These are phyloP conservation scores for Pichia rugopelliculosa DNA, from an alignment of 805 yeast species.

Conservation along the genomic window DNA sequence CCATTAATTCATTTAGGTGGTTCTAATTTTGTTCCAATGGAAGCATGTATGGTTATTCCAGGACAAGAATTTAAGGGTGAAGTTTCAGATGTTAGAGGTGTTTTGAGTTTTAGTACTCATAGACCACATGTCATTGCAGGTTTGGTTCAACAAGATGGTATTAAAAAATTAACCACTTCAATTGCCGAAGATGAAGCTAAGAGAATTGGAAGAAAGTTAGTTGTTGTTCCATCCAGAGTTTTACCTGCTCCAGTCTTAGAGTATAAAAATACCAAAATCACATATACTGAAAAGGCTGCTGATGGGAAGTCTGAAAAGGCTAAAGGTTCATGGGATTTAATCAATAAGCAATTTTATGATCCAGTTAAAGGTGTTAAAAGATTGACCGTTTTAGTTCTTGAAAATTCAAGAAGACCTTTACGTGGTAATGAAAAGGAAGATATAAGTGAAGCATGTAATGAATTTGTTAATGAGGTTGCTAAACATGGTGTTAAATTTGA, in stretches of 20 bases:
- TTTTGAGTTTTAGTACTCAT: conserved; percentile 24
- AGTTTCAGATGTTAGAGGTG: conserved; percentile 23
- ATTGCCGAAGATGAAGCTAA: conserved; percentile 9
- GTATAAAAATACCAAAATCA: conserved; percentile 14
- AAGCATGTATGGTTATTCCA: conserved; percentile 20
- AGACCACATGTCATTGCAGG: conserved; percentile 25
- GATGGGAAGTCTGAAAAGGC: conserved; percentile 19
- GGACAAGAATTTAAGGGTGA: conserved; percentile 28
- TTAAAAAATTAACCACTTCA: conserved; percentile 13
- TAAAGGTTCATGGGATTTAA: conserved; percentile 21
- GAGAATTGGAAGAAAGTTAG: conserved; percentile 18
- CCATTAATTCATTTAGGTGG: conserved; percentile 25
- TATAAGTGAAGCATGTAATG: conserved; percentile 14
- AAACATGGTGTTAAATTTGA: conserved; percentile 18
- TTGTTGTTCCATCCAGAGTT: conserved; percentile 26
- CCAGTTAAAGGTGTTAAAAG: conserved; percentile 13
- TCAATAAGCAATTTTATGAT: conserved; percentile 15
- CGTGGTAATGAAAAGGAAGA: conserved; percentile 11
- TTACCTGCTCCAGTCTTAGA: conserved; percentile 18
- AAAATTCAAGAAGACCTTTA: conserved; percentile 12
- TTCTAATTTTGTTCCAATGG: conserved; percentile 24
- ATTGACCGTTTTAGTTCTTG: conserved; percentile 14
- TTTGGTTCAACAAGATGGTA: conserved; percentile 23
- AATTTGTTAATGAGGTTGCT: conserved; percentile 14
- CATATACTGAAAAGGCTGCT: conserved; percentile 16